Evolutionary conservation across 192 early-diverging fungal genomes (phyloP).

Genomic region (Backusella macrospora): DNA sequence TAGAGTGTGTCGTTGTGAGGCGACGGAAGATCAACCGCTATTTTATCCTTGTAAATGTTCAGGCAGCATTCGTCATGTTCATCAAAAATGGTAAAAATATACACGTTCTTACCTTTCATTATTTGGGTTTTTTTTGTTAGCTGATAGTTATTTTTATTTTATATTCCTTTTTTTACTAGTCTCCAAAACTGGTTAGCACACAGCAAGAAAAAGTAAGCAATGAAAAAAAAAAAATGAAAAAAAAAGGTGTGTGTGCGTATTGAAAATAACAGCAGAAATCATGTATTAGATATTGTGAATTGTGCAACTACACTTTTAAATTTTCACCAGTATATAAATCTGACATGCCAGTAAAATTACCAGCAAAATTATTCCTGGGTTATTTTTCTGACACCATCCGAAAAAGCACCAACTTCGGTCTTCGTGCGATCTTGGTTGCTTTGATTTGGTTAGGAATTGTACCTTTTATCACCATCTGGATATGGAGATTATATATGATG

Average conservation of each 20-base stretch:
- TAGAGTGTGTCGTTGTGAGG: conserved; percentile 83
- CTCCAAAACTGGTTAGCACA: conserved; percentile 85
- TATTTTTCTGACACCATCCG: conserved; percentile 50
- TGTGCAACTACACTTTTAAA: conserved; percentile 84
- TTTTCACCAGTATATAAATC: conserved; percentile 83
- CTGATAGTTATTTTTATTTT: background rate
- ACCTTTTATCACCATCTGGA: conserved; percentile 84
- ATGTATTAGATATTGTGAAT: conserved; percentile 74
- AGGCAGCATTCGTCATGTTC: conserved; percentile 92
- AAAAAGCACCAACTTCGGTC: conserved; percentile 41
- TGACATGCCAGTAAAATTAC: conserved; percentile 77
- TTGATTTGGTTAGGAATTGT: conserved; percentile 81
- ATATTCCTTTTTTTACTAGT: conserved; percentile 40
- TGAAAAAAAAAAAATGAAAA: background rate
- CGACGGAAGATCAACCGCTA: conserved; percentile 78
- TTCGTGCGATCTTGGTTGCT: conserved; percentile 66
- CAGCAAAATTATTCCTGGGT: conserved; percentile 59
- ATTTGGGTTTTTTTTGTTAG: background rate
- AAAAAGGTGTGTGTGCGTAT: no score
- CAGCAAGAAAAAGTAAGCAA: conserved; percentile 70
- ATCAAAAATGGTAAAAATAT: conserved; percentile 76
- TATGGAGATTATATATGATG: conserved; percentile 88
- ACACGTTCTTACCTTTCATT: background rate
- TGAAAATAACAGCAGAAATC: background rate
- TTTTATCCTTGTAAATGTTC: conserved; percentile 97